Conservation (phyloP, 1,139 yeast genomes). For the Scheffersomyces stambukii region DNA sequence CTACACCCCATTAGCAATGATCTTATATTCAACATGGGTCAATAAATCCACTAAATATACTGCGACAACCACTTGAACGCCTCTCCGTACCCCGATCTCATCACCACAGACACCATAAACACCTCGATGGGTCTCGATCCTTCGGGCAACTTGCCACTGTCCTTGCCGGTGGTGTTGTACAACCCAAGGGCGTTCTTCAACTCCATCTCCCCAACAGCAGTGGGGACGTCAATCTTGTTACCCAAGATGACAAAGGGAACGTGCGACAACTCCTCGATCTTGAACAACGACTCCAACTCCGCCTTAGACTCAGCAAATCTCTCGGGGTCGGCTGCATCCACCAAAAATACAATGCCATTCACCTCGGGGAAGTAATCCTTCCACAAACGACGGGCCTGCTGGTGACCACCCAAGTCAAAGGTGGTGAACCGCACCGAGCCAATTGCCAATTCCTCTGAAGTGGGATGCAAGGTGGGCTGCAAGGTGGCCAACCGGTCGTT, state of each 20-base stretch:
- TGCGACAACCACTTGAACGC: constrained; percentile 97
- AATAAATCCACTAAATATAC: constrained; percentile 57
- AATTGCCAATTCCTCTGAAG: constrained; percentile 95
- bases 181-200: constrained; percentile 87
- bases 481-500: constrained; percentile 96
- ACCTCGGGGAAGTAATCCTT: constrained; percentile 99
- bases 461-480: constrained; percentile 97
- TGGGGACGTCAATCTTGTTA: constrained; percentile 91
- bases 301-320: constrained; percentile 93
- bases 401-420: constrained; percentile 97
- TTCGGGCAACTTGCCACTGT: constrained; percentile 64
- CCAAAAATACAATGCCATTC: constrained; percentile 92
- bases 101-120: constrained; percentile 94
- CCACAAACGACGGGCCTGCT: constrained; percentile 98
- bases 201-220: constrained; percentile 94
- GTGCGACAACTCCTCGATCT: constrained; percentile 80
- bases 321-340: constrained; percentile 95
- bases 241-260: constrained; percentile 95
- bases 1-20: too few species aligned
- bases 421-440: constrained; percentile 97
- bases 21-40: too few species aligned
- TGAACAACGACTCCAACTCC: constrained; percentile 88
- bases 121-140: constrained; percentile 91
- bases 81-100: constrained; percentile 96
- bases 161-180: constrained; percentile 81